Evolutionary conservation across 2,329 filamentous ascomycete genomes (phyloP).

Genomic region (Hymenoscyphus occultus): DNA sequence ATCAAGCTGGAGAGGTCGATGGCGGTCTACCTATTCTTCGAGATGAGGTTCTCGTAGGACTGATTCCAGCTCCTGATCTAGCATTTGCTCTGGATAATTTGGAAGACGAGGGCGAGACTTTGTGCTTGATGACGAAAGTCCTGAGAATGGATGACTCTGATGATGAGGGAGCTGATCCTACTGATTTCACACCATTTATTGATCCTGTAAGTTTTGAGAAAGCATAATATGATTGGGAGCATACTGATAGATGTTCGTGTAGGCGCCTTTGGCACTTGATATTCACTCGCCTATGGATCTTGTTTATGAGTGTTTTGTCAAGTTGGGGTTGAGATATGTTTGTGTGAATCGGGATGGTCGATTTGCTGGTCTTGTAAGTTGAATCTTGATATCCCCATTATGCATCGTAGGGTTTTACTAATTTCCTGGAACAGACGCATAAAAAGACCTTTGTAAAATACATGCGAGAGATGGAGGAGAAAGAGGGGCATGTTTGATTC

Average conservation of each 20-base stretch:
- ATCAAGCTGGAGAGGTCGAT: constrained; percentile 84
- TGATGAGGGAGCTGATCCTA: constrained; percentile 59
- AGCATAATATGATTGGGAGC: not conserved
- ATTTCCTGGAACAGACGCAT: constrained; percentile 58
- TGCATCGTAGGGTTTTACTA: constrained; percentile 3
- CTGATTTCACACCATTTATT: constrained; percentile 87
- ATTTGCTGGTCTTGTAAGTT: constrained; percentile 80
- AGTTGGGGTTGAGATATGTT: constrained; percentile 87
- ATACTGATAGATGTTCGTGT: not conserved
- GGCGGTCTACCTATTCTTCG: constrained; percentile 86
- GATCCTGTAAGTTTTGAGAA: constrained; percentile 62
- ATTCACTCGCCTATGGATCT: constrained; percentile 88
- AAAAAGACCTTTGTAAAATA: constrained; percentile 98
- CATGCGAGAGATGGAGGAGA: constrained; percentile 75
- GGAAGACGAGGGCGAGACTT: constrained; percentile 65
- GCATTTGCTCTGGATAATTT: constrained; percentile 89
- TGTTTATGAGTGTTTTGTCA: constrained; percentile 95
- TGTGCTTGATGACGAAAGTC: constrained; percentile 79
- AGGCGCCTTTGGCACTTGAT: constrained; percentile 46
- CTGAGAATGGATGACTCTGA: constrained; percentile 63
- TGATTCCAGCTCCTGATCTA: constrained; percentile 91
- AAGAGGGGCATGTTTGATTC: constrained; percentile 24
- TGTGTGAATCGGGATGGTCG: constrained; percentile 82
- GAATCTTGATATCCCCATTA: not conserved
- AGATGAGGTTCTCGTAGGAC: constrained; percentile 74